Conservation (phyloP, 495 filamentous ascomycete species). For the Pseudoneurospora amorphoporcata region DNA sequence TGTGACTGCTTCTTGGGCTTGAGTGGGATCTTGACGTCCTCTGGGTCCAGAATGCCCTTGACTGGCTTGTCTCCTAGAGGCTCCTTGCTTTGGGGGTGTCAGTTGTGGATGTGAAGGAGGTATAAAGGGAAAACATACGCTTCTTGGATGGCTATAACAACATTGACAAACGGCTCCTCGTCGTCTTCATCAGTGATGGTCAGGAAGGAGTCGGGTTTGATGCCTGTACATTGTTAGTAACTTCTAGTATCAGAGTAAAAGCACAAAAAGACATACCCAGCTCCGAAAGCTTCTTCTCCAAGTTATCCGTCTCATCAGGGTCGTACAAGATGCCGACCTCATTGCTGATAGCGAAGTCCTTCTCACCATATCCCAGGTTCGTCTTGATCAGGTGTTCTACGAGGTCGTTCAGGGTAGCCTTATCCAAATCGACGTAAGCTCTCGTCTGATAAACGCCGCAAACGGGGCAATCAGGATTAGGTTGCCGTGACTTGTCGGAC, state of each 20-base stretch:
- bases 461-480: constrained; percentile 70
- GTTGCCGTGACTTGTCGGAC: constrained; percentile 59
- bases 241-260: neutral
- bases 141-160: constrained; percentile 56
- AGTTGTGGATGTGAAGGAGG: constrained; percentile 1
- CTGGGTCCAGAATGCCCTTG: constrained; percentile 16
- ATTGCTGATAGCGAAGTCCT: constrained; percentile 66
- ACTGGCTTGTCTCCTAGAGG: constrained; percentile 29
- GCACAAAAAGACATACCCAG: constrained; percentile 43
- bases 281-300: constrained; percentile 67
- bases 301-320: constrained; percentile 76
- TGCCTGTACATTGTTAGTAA: constrained; percentile 29
- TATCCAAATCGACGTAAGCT: constrained; percentile 56
- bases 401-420: constrained; percentile 72
- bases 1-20: constrained; percentile 29
- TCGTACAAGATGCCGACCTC: constrained; percentile 74
- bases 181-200: constrained; percentile 81
- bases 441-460: constrained; percentile 64
- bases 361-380: constrained; percentile 68
- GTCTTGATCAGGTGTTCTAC: constrained; percentile 61
- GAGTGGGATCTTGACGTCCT: constrained; percentile 33
- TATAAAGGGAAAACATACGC: constrained; percentile 26
- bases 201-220: constrained; percentile 61
- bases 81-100: constrained; percentile 20
- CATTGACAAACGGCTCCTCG: constrained; percentile 68